Evolutionary conservation across 306 rosid genomes (phyloP), one percentile per base, ranked within the genome.

Genomic region (Cucurbita moschata): DNA sequence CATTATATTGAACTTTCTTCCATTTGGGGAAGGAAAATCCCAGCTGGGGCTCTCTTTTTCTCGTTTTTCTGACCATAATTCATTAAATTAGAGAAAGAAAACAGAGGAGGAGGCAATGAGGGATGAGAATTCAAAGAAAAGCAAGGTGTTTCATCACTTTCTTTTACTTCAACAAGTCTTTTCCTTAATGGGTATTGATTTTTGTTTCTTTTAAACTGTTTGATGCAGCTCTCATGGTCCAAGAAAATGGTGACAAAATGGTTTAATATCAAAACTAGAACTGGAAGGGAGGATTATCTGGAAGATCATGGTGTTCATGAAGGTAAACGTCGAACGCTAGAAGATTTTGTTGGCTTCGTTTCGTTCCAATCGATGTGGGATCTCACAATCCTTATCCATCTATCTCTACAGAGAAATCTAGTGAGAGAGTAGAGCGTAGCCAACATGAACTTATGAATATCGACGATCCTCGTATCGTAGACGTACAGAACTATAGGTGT

Each of bases 201-300:
- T 46, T 60, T 46, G 65, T 66, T 67, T 83, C 71, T 10, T 72
- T 8, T 60, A 64, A 82, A 76, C 53, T 85, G 81, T 78, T 83
- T 85, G 58, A 69, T 81, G 86, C 83, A 94, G 99, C 95, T 94
- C 88, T 94, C 99, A 49, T 94, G 97, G 97, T 89, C 99, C 79
- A 94, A 91, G 97, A 94, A 91, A 83, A 89, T 94, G 97, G 92
- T 94, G 79, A 94, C 95, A 54, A 94, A 91, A 85, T 91, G 87
- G 87, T 94, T 94, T 79, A 94, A 89, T 75, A 85, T 87, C 96
- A 94, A 89, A 85, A 73, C 90, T 83, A 94, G 86, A 78, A 82
- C 74, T 72, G 97, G 89, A 56, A 78, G 76, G 69, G 96, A 85
- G 47, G 96, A 89, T 64, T 85, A 84, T 57, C 91, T 79, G 79